Evolutionary conservation across 140 eudicot species (phyloP).

Genomic region (Bidens hawaiensis): DNA sequence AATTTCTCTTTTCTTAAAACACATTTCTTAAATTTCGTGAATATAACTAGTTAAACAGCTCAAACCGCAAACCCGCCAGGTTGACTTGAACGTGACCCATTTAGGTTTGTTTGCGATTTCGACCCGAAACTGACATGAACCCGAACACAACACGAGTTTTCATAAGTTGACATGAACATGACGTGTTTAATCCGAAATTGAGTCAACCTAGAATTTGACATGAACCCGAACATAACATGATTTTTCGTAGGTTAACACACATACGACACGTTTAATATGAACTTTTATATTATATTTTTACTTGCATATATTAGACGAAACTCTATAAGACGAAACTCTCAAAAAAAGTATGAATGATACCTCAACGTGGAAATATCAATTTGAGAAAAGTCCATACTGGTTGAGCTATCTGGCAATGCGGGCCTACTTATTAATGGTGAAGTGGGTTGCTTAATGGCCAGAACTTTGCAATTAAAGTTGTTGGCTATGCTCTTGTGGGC

Average conservation of each 20-base stretch:
- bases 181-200: too few relatives aligned
- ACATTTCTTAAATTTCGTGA: not conserved
- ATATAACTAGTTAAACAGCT: not conserved
- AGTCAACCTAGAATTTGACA: too few relatives aligned
- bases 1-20: not conserved
- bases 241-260: too few relatives aligned
- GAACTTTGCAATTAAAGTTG: slow-evolving; percentile 70
- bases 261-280: too few relatives aligned
- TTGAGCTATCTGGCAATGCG: slow-evolving; percentile 44
- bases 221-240: too few relatives aligned
- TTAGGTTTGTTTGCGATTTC: not conserved
- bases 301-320: too few relatives aligned
- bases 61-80: not conserved
- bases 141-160: too few relatives aligned
- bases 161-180: too few relatives aligned
- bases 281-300: too few relatives aligned
- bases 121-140: not conserved
- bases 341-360: slow-evolving; percentile 25
- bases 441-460: slow-evolving; percentile 73
- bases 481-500: slow-evolving; percentile 38
- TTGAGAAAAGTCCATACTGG: slow-evolving; percentile 82
- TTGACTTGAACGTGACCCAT: not conserved
- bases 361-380: slow-evolving; percentile 68
- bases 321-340: not conserved
- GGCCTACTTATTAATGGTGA: slow-evolving; percentile 39